phyloP scores from a whole-genome alignment of 1,284 basidiomycete species.

The Mycosarcoma mackinlayi region DNA sequence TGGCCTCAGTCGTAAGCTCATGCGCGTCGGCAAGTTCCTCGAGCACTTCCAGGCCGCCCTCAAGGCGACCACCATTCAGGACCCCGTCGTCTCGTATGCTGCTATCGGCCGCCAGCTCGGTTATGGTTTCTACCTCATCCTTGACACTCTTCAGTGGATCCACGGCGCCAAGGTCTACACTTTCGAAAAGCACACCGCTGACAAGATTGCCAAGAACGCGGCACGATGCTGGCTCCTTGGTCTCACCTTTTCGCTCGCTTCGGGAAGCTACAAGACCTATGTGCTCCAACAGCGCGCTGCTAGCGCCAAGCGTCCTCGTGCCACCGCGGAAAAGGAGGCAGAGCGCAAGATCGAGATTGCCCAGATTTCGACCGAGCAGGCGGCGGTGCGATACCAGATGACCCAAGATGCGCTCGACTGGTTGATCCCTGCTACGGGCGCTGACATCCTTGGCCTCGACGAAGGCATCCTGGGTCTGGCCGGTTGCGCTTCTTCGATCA shows the following conservation, averaged over 20 bases:
- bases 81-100: slow-evolving; percentile 80
- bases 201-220: slow-evolving; percentile 78
- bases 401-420: slow-evolving; percentile 83
- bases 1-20: slow-evolving; percentile 72
- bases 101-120: slow-evolving; percentile 86
- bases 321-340: slow-evolving; percentile 76
- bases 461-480: slow-evolving; percentile 75
- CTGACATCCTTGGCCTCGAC: slow-evolving; percentile 82
- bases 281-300: slow-evolving; percentile 59
- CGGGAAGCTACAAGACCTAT: slow-evolving; percentile 65
- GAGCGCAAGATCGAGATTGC: slow-evolving; percentile 76
- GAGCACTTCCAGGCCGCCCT: slow-evolving; percentile 94
- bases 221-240: slow-evolving; percentile 92
- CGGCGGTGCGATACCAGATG: slow-evolving; percentile 79
- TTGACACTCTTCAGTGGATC: slow-evolving; percentile 65
- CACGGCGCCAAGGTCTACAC: slow-evolving; percentile 66
- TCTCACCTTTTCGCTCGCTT: slow-evolving; percentile 60
- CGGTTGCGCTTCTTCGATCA: slow-evolving; percentile 60
- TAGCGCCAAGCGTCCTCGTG: slow-evolving; percentile 52
- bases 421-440: slow-evolving; percentile 86
- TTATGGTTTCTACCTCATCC: slow-evolving; percentile 86
- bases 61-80: slow-evolving; percentile 76
- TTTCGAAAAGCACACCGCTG: slow-evolving; percentile 74
- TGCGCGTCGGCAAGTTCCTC: slow-evolving; percentile 91
- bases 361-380: slow-evolving; percentile 76